Percentiles rank a stretch among this genome's conserved stretches.
Evolutionary conservation across 1,139 yeast genomes (phyloP).

Genomic region (Candida buenavistaensis): DNA sequence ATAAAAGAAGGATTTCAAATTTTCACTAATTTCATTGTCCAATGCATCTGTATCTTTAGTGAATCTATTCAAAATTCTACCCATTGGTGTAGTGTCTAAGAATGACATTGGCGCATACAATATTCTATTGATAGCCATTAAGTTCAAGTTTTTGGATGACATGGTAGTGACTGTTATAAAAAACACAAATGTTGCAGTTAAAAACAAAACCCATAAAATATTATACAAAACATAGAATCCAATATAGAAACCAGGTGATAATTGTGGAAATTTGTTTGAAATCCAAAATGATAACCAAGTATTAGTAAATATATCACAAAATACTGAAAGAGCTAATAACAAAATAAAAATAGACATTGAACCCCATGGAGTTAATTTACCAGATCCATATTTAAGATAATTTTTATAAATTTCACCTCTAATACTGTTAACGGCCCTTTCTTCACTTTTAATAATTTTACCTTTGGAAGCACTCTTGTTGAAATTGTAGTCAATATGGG

Average conservation of each 20-base stretch:
- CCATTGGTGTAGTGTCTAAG: constrained; percentile 63
- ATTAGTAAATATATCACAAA: constrained; percentile 63
- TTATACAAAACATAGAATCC: constrained; percentile 68
- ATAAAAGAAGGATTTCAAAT: constrained; percentile 50
- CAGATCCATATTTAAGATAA: constrained; percentile 63
- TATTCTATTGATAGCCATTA: constrained; percentile 41
- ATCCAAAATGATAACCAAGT: constrained; percentile 91
- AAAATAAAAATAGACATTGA: constrained; percentile 12
- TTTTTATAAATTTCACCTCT: constrained; percentile 31
- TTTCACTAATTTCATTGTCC: constrained; percentile 72
- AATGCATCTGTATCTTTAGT: constrained; percentile 83
- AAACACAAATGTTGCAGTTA: constrained; percentile 42
- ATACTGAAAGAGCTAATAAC: constrained; percentile 45
- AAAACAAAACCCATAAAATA: constrained; percentile 33
- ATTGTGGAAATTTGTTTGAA: constrained; percentile 47
- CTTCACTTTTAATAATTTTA: constrained; percentile 30
- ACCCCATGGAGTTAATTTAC: constrained; percentile 30
- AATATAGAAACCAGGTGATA: constrained; percentile 61
- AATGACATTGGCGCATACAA: constrained; percentile 57
- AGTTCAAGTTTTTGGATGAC: constrained; percentile 46
- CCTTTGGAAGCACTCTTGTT: constrained; percentile 30
- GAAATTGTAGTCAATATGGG: constrained; percentile 15
- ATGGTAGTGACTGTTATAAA: constrained; percentile 52
- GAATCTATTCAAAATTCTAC: constrained; percentile 58
- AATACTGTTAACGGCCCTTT: constrained; percentile 41